phyloP scores from a whole-genome alignment of 495 filamentous ascomycete species.

The Hypoxylon lenormandii region DNA sequence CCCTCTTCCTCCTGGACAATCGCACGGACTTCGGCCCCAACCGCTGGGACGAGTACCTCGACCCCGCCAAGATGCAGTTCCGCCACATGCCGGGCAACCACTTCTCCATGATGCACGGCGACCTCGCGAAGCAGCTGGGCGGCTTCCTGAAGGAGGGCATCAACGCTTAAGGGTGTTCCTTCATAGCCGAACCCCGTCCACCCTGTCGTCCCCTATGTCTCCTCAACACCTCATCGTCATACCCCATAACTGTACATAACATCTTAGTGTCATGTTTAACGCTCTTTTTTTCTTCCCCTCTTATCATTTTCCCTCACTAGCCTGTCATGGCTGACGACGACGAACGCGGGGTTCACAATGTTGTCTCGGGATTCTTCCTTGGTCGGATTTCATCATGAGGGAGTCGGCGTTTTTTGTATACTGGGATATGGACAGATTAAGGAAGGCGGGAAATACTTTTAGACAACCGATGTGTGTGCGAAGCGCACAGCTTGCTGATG shows the following conservation, averaged over 20 bases:
- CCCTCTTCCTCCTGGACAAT: constrained; percentile 79
- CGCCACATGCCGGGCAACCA: constrained; percentile 75
- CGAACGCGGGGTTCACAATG: constrained; percentile 28
- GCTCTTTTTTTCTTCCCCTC: constrained; percentile 19
- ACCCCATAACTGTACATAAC: constrained; percentile 30
- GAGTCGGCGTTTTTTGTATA: constrained; percentile 29
- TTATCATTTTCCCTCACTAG: neutral
- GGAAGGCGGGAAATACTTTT: constrained; percentile 28
- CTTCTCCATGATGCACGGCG: constrained; percentile 77
- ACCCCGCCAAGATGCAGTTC: constrained; percentile 70
- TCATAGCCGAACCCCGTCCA: neutral
- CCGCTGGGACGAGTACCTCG: constrained; percentile 81
- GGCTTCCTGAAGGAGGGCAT: constrained; percentile 56
- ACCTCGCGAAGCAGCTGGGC: constrained; percentile 59
- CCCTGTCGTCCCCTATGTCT: neutral
- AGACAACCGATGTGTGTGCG: constrained; percentile 12
- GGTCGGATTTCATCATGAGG: constrained; percentile 8
- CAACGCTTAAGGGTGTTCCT: constrained; percentile 10
- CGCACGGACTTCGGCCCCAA: constrained; percentile 81
- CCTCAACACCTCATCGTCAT: constrained; percentile 6
- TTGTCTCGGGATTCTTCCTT: constrained; percentile 8
- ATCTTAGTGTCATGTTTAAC: constrained; percentile 21
- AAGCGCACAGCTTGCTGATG: constrained; percentile 1
- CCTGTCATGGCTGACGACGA: constrained; percentile 27
- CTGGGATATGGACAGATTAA: constrained; percentile 4